Evolutionary conservation across 768 basidiomycete species (phyloP), one percentile per base, ranked within the genome.

Genomic region (Cystofilobasidium capitatum): DNA sequence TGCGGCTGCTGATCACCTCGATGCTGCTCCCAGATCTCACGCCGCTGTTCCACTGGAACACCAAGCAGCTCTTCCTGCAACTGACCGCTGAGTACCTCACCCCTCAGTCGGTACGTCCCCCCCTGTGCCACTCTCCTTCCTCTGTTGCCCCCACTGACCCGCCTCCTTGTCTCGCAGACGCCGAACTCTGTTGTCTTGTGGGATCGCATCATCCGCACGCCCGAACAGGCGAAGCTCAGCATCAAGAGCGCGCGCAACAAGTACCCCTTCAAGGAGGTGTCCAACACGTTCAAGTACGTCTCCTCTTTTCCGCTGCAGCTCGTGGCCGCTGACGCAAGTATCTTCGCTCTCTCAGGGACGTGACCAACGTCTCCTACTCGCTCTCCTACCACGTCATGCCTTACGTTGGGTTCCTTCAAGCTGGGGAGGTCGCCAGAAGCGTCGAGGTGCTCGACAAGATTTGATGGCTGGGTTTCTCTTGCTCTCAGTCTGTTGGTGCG

Each of bases 341-440:
- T n/a, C 33, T 65, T 51, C 24, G 22, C 20, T 8, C 1, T 31
- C 9, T 8, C 72, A 91, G 89, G 74, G 82, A 85, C 73, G 82
- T 83, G 36, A 78, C 82, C 17, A 80, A 86, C 20, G 85, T 86
- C 8, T 79, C 83, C 68, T 92, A 88, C 75, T 79, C 82, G 0
- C 81, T 94, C 33, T 88, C 87, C 73, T 94, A 92, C 78, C 91
- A 92, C 73, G 74, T 91, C 37, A 92, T 93, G 89, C 91, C 91
- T 9, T 86, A 87, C 73, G 88, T 93, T 24, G 91, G 91, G 24
- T 49, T 69, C 5, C 71, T 85, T 51, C 81, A 92, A 58, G 85
- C 83, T 3, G 91, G 89, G 31, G 87, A 89, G 75, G 89, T 85
- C 17, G 80, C 80, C 57, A 79, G 80, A 57, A 82, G 80, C 42